These are phyloP conservation scores for Lentinula detonsa DNA, from an alignment of 768 basidiomycete species.

Conservation along the genomic window DNA sequence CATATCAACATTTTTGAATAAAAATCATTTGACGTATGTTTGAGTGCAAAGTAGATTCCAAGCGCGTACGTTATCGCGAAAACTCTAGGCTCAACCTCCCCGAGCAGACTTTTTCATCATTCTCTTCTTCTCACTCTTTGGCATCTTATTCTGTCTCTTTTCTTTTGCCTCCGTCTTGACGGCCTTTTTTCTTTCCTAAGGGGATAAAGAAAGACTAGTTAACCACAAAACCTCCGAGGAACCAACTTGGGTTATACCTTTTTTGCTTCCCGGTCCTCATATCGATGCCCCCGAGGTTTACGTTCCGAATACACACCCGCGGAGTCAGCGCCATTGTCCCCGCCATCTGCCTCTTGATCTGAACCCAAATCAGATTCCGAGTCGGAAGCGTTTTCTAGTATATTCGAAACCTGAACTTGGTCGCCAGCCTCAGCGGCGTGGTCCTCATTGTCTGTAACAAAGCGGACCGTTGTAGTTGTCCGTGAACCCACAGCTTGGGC, in stretches of 20 bases:
- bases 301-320: conserved; percentile 40
- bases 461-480: conserved; percentile 8
- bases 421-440: conserved; percentile 15
- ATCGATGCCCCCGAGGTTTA: conserved; percentile 77
- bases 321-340: conserved; percentile 18
- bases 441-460: conserved; percentile 8
- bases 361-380: conserved; percentile 21
- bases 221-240: conserved; percentile 4
- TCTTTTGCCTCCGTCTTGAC: conserved; percentile 84
- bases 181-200: conserved; percentile 86
- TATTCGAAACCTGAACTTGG: conserved; percentile 23
- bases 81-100: conserved; percentile 5
- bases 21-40: background rate
- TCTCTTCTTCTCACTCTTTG: conserved; percentile 91
- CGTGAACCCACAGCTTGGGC: conserved; percentile 9
- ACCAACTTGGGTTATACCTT: conserved; percentile 47
- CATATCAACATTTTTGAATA: background rate
- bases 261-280: conserved; percentile 89
- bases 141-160: conserved; percentile 88
- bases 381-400: conserved; percentile 9
- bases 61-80: background rate
- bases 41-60: background rate
- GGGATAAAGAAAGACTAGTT: conserved; percentile 9
- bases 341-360: conserved; percentile 28
- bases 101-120: conserved; percentile 52